Percentiles rank a stretch among this genome's conserved stretches.
These are phyloP conservation scores for Pelargonium myrrhifolium DNA, from an alignment of 441 rosid species.

Conservation along the genomic window DNA sequence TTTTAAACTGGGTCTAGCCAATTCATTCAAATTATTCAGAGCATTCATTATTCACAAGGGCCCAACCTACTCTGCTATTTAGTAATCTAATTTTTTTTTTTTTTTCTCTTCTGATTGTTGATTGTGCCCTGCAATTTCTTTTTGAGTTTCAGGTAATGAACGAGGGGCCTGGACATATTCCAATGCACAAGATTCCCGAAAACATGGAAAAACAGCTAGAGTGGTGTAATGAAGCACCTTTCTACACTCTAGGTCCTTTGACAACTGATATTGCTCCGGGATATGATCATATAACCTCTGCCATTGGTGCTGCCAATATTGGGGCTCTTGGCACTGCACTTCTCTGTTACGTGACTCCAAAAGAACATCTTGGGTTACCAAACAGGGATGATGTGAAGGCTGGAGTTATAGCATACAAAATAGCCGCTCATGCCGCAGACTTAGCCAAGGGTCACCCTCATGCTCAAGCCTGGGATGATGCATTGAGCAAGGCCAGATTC, in stretches of 20 bases:
- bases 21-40: not conserved
- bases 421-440: slow-evolving; percentile 96
- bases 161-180: slow-evolving; percentile 95
- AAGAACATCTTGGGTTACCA: slow-evolving; percentile 95
- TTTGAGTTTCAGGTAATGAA: slow-evolving; percentile 67
- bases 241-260: slow-evolving; percentile 92
- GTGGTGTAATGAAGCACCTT: slow-evolving; percentile 99
- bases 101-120: too few species aligned
- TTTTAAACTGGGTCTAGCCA: not conserved
- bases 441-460: slow-evolving; percentile 89
- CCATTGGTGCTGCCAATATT: slow-evolving; percentile 97
- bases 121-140: not conserved
- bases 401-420: slow-evolving; percentile 92
- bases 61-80: not conserved
- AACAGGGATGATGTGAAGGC: slow-evolving; percentile 95
- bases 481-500: slow-evolving; percentile 87
- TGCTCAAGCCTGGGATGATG: slow-evolving; percentile 97
- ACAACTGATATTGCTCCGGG: slow-evolving; percentile 97
- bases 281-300: slow-evolving; percentile 95
- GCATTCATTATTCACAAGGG: too few species aligned
- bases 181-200: slow-evolving; percentile 97
- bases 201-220: slow-evolving; percentile 96
- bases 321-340: slow-evolving; percentile 98
- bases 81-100: not conserved
- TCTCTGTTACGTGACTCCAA: slow-evolving; percentile 93